A percentile compares a stretch with the other conserved stretches of the same genome.
phyloP scores from a whole-genome alignment of 441 rosid genomes.

The Pelargonium cotyledonis region DNA sequence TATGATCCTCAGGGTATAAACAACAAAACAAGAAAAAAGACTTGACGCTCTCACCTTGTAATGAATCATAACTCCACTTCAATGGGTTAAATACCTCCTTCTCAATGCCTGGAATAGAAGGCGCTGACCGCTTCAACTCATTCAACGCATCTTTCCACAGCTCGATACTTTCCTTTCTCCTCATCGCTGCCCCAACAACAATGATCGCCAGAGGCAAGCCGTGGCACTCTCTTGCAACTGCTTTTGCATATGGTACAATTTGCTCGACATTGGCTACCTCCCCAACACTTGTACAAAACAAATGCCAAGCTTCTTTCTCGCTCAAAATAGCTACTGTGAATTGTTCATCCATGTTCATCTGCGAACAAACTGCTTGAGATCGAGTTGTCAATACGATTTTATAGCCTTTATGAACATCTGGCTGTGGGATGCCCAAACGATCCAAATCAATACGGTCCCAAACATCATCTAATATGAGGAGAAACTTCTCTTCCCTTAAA shows the following conservation, averaged over 20 bases:
- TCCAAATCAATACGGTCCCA: conserved; percentile 41
- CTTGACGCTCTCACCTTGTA: not conserved
- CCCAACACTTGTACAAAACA: not conserved
- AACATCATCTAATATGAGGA: conserved; percentile 29
- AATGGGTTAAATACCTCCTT: not conserved
- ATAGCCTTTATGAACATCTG: conserved; percentile 16
- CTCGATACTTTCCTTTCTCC: not conserved
- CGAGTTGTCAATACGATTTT: conserved; percentile 34
- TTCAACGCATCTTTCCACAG: not conserved
- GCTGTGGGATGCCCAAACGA: conserved; percentile 30
- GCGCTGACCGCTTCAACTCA: not conserved
- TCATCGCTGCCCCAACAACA: not conserved
- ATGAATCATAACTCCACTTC: not conserved
- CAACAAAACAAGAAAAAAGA: conserved; percentile 37
- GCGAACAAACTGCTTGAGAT: conserved; percentile 24
- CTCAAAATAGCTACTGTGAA: conserved; percentile 27
- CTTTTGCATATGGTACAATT: not conserved
- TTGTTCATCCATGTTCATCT: conserved; percentile 28
- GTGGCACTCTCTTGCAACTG: not conserved
- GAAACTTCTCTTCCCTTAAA: not conserved
- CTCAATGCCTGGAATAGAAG: not conserved
- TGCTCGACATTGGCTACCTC: not conserved
- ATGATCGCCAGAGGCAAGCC: not conserved
- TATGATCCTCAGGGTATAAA: conserved; percentile 36
- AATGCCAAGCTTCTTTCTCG: not conserved